A percentile compares a stretch with the other conserved stretches of the same genome.
phyloP scores from a whole-genome alignment of 441 rosid genomes.

The Raphanus hybrid region DNA sequence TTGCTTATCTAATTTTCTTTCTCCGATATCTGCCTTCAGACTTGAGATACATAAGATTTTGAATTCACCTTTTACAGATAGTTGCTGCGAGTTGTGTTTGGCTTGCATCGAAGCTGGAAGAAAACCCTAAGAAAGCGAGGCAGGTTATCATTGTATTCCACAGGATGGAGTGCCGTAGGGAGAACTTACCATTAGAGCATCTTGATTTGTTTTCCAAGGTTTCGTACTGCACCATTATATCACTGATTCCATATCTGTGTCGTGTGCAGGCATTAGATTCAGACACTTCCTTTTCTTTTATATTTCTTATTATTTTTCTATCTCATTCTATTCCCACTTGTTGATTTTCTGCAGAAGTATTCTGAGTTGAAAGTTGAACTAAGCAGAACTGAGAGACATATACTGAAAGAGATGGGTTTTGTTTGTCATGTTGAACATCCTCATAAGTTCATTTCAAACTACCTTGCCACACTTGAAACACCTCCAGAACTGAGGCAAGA shows the following conservation, averaged over 20 bases:
- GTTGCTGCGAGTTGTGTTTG: conserved; percentile 95
- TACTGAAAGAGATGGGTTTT: conserved; percentile 96
- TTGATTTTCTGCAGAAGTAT: conserved; percentile 58
- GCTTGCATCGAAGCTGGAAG: conserved; percentile 97
- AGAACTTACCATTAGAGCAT: conserved; percentile 72
- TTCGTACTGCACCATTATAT: neutral
- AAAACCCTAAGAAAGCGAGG: conserved; percentile 85
- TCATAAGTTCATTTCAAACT: conserved; percentile 92
- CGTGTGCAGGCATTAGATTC: neutral
- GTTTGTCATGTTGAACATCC: conserved; percentile 99
- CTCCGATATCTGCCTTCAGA: neutral
- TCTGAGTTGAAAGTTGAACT: conserved; percentile 76
- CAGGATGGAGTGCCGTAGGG: conserved; percentile 95
- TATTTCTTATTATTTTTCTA: neutral
- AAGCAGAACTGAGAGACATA: conserved; percentile 91
- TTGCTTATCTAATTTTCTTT: conserved; percentile 11
- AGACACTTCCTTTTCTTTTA: neutral
- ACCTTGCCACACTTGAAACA: conserved; percentile 80
- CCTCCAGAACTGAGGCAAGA: conserved; percentile 85
- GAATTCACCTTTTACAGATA: conserved; percentile 53
- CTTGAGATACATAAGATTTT: neutral
- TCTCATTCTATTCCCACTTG: conserved; percentile 4
- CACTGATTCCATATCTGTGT: neutral
- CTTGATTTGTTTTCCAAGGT: conserved; percentile 85
- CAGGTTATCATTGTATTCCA: conserved; percentile 93